Base-by-base conservation (phyloP, 179 eudicot genomes). In the Spergularia azorica region DNA sequence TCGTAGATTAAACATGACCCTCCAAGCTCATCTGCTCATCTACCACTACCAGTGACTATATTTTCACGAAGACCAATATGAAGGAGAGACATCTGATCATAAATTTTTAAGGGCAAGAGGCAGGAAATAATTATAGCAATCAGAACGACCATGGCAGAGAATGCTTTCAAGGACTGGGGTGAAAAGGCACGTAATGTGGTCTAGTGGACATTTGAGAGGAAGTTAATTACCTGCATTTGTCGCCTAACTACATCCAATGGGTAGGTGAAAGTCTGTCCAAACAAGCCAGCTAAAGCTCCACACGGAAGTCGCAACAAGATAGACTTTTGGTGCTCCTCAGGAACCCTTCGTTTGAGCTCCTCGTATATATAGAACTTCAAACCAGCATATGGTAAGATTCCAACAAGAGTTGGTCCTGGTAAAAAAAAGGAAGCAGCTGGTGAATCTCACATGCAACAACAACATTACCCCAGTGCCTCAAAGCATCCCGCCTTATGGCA, bases 331-430 rank as follows among this genome's bases (percentile, higher is more conserved):
- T 90, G 93, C 79, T 94, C 98, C 86, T 94, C 99, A 70, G 99
- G 97, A 72, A 96, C 97, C 69, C 79, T 88, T 70, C 92, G 84
- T 79, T 96, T 96, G 10, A 96, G 96, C 83, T 94, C 95, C 87
- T 96, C 99, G 16, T 96, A 96, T 15, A 96, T 86, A 79, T 96
- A 96, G 77, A 96, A 96, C 83, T 96, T 96, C 82, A 96, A 81
- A 64, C 99, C 99, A 79, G 99, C 99, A 80, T 96, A 96, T 51
- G 99, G 99, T 63, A 96, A 92, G 77, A 96, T 96, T 67, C 99
- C 99, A 41, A 91, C 90, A 52, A 96, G 89, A 63, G 99, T 94
- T 32, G 99, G 99, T 59, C 99, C 99, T 96, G 91, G 56, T 61
- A 62, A 68, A 43, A 17, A 52, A 12, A 32, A 26, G 48, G 48